These are phyloP conservation scores for Leccinum angustisporum DNA, from an alignment of 1,284 basidiomycete genomes.

Conservation along the genomic window DNA sequence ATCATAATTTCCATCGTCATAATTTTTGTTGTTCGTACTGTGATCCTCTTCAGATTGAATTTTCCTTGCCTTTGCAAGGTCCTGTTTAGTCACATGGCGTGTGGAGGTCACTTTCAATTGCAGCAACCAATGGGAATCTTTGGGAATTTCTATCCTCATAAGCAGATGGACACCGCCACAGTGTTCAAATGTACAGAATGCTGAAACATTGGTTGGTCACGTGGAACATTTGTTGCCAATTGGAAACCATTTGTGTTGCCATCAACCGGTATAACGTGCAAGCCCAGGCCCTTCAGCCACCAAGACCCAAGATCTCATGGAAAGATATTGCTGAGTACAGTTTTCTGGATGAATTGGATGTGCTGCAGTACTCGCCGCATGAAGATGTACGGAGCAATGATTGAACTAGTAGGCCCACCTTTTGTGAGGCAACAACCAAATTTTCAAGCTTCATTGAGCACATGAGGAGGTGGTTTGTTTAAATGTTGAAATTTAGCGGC, in stretches of 20 bases:
- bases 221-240: neutral
- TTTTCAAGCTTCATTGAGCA: constrained; percentile 1
- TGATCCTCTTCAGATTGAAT: too few species aligned
- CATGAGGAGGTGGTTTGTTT: neutral
- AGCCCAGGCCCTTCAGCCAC: neutral
- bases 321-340: constrained; percentile 2
- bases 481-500: neutral
- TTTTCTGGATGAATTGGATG: constrained; percentile 3
- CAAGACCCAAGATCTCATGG: neutral
- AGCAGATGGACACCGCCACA: neutral
- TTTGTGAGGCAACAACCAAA: neutral
- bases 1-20: too few species aligned
- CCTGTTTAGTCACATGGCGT: too few species aligned
- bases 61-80: too few species aligned
- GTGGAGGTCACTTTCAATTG: too few species aligned
- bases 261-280: constrained; percentile 1
- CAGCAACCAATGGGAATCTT: too few species aligned
- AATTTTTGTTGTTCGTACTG: too few species aligned
- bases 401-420: neutral
- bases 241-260: neutral
- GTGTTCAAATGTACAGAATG: neutral
- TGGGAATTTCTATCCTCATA: neutral
- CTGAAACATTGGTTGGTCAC: neutral
- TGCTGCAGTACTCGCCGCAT: neutral
- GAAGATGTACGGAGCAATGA: neutral